Evolutionary conservation across 164 flowering plant species (phyloP).

Genomic region (Buxus sempervirens): DNA sequence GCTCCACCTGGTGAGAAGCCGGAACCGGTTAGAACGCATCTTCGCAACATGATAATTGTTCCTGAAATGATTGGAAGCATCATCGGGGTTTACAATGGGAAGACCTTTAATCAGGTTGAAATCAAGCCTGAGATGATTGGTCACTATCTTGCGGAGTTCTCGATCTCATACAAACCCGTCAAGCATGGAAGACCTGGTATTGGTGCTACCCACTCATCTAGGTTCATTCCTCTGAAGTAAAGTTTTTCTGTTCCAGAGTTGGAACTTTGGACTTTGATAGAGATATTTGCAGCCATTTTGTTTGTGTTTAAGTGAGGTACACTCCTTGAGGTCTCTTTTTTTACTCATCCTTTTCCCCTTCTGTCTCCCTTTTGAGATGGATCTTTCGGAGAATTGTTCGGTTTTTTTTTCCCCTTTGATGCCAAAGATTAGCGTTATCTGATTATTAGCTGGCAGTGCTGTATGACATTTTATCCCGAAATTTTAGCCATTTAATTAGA

Average conservation of each 20-base stretch:
- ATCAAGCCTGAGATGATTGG: conserved; percentile 61
- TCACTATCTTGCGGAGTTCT: conserved; percentile 55
- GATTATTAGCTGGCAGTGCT: no score
- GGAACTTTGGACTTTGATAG: no score
- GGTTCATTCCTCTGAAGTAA: conserved; percentile 62
- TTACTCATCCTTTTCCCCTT: no score
- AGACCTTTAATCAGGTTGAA: conserved; percentile 58
- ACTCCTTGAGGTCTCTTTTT: no score
- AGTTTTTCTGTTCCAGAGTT: not conserved
- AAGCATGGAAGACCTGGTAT: conserved; percentile 63
- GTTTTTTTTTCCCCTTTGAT: no score
- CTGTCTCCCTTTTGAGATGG: no score
- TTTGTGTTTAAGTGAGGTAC: no score
- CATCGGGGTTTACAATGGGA: conserved; percentile 57
- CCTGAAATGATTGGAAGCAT: conserved; percentile 68
- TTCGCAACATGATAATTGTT: conserved; percentile 53
- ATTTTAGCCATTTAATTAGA: no score
- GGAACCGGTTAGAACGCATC: conserved; percentile 49
- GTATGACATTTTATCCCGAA: no score
- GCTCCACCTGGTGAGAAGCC: conserved; percentile 61
- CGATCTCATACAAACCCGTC: conserved; percentile 52
- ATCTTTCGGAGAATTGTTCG: no score
- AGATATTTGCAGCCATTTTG: no score
- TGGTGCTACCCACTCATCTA: conserved; percentile 60
- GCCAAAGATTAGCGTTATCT: no score